Percentiles rank a stretch among this genome's conserved stretches.
These are phyloP conservation scores for Alternaria dauci DNA, from an alignment of 2,329 filamentous ascomycete species.

Conservation along the genomic window DNA sequence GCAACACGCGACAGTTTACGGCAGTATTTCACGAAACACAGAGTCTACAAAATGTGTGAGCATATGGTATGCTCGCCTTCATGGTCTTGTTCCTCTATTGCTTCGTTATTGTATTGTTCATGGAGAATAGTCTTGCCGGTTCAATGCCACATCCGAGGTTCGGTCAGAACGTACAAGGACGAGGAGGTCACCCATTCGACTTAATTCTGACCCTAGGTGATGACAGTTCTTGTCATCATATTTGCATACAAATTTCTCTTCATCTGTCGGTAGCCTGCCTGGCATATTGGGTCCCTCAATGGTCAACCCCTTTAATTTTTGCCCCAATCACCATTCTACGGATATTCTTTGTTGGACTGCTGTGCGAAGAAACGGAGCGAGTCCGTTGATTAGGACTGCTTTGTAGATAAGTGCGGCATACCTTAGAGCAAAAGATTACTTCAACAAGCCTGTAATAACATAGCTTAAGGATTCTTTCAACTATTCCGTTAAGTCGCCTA, in stretches of 20 bases:
- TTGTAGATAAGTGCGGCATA: no score
- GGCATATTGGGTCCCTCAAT: no score
- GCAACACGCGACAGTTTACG: conserved; percentile 27
- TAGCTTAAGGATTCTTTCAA: no score
- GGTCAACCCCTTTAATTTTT: no score
- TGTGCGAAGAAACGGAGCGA: neutral
- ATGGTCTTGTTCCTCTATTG: conserved; percentile 7
- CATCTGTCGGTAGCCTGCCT: no score
- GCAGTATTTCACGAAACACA: conserved; percentile 23
- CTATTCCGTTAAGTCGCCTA: no score
- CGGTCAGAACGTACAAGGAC: neutral
- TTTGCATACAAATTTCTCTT: neutral
- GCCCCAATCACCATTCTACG: no score
- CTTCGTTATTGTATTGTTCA: neutral
- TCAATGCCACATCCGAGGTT: neutral
- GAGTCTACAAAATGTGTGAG: conserved; percentile 19
- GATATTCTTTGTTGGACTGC: neutral
- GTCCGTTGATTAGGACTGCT: neutral
- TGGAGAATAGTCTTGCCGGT: neutral
- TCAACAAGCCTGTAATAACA: no score
- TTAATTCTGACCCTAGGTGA: neutral
- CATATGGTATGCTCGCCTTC: conserved; percentile 18
- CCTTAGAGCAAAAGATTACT: no score
- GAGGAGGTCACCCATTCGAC: neutral
- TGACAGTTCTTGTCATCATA: conserved; percentile 4